Base-by-base conservation (phyloP, 192 early-diverging fungal species). In the Jimgerdemannia flammicorona region DNA sequence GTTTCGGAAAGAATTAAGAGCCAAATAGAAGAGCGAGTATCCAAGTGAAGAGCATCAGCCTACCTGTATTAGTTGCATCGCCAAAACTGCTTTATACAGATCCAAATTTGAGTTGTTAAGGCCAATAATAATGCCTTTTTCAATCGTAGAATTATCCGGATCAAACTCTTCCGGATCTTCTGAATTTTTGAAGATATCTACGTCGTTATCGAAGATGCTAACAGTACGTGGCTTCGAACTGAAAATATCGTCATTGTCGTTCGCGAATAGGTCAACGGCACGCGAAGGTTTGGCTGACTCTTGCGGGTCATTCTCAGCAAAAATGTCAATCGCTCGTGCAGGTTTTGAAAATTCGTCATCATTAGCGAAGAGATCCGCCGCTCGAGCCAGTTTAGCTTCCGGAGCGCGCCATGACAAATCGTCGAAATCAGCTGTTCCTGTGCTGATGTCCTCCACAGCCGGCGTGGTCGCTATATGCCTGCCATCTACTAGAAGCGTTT, bases 1-100 rank as follows among this genome's bases (percentile, higher is more conserved):
- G 29, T 29, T 40, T 18, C 19, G 44, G 67, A 40, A 85, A 64
- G 49, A 79, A 79, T 75, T 79, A 44, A 64, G 44, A 80, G 44
- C 41, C 39, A 59, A 79, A 78, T 42, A 17, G 42, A 40, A 4
- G 39, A 71, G 49, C 0, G 14, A 59, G 8, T 59, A 59, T 14
- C 49, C 6, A 59, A 14, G 8, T 8, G 8, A 41, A 68, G 9
- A 40, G 18, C 67, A 40, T 43, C 8, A 44, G 29, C 44, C 73
- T 87, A 88, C 85, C 85, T 93, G 89, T 41, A 92, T 72, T 71
- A 92, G 81, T 20, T 88, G 80, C 73, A 89, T 90, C 3, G 83
- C 84, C 69, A 93, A 70, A n/a, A 85, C 79, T 78, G 85, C 86
- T 73, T 92, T 90, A 78, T 90, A 92, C 10, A 83, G 39, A 8